Evolutionary conservation across 2,329 filamentous ascomycete species (phyloP).

Genomic region (Ophidiomyces ophidiicola): DNA sequence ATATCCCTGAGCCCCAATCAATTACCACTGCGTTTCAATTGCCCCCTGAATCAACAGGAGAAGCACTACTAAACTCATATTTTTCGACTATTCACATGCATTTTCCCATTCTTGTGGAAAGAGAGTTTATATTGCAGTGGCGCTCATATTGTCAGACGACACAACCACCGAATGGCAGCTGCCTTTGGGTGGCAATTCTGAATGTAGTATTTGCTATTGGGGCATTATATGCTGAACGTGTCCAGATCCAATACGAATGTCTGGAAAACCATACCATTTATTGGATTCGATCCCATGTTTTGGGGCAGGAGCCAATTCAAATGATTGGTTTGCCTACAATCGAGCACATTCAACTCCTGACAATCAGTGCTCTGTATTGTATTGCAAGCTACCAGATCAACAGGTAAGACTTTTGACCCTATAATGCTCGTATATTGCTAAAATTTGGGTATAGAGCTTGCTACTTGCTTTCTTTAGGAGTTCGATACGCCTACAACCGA

Average conservation of each 20-base stretch:
- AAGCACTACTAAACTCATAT: slow-evolving; percentile 27
- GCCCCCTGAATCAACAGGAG: slow-evolving; percentile 23
- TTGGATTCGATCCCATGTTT: slow-evolving; percentile 25
- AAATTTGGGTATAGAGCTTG: slow-evolving; percentile 24
- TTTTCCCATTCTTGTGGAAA: slow-evolving; percentile 30
- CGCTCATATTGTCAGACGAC: slow-evolving; percentile 19
- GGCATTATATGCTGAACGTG: slow-evolving; percentile 25
- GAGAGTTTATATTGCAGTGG: slow-evolving; percentile 24
- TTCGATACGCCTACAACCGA: slow-evolving; percentile 26
- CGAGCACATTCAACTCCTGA: slow-evolving; percentile 28
- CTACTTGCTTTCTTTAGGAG: slow-evolving; percentile 25
- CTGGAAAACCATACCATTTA: slow-evolving; percentile 27
- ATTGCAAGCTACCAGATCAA: slow-evolving; percentile 30
- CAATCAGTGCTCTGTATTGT: slow-evolving; percentile 30
- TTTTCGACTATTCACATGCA: slow-evolving; percentile 28
- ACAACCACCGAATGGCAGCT: slow-evolving; percentile 13
- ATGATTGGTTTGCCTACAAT: slow-evolving; percentile 26
- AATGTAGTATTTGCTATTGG: slow-evolving; percentile 34
- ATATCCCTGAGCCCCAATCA: slow-evolving; percentile 19
- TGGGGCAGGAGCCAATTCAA: slow-evolving; percentile 21
- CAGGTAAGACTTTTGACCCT: slow-evolving; percentile 21
- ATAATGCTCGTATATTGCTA: background rate
- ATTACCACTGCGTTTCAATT: slow-evolving; percentile 25
- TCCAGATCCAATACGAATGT: slow-evolving; percentile 18
- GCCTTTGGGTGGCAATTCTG: slow-evolving; percentile 28